Evolutionary conservation across 371 early-diverging fungal genomes (phyloP).

Genomic region (Rhizopus arrhizus): DNA sequence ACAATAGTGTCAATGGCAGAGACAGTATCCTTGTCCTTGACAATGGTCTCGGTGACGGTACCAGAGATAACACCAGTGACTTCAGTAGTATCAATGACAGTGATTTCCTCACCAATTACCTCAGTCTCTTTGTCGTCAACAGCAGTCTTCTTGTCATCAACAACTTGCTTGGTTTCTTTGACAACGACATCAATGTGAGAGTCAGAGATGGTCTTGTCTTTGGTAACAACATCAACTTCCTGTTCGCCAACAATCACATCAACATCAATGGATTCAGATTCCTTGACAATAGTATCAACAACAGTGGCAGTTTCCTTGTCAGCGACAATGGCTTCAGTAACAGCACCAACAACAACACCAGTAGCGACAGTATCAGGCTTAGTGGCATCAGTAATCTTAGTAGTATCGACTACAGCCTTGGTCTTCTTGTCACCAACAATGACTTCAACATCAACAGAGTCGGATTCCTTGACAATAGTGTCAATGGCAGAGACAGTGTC

Average conservation of each 20-base stretch:
- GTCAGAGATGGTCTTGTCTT: constrained; percentile 1
- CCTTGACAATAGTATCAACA: neutral
- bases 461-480: neutral
- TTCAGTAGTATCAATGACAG: neutral
- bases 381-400: neutral
- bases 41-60: neutral
- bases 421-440: constrained; percentile 12
- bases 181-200: neutral
- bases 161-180: too few relatives aligned
- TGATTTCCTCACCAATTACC: neutral
- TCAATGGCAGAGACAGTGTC: neutral
- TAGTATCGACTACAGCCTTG: neutral
- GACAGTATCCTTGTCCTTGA: neutral
- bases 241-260: neutral
- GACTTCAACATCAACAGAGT: too few relatives aligned
- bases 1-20: neutral
- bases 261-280: neutral
- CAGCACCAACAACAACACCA: neutral
- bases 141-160: too few relatives aligned
- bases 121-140: neutral
- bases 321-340: neutral
- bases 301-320: neutral
- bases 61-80: neutral
- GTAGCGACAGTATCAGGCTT: neutral
- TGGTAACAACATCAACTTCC: neutral